phyloP scores from a whole-genome alignment of 192 early-diverging fungal genomes.

The Mortierella claussenii region DNA sequence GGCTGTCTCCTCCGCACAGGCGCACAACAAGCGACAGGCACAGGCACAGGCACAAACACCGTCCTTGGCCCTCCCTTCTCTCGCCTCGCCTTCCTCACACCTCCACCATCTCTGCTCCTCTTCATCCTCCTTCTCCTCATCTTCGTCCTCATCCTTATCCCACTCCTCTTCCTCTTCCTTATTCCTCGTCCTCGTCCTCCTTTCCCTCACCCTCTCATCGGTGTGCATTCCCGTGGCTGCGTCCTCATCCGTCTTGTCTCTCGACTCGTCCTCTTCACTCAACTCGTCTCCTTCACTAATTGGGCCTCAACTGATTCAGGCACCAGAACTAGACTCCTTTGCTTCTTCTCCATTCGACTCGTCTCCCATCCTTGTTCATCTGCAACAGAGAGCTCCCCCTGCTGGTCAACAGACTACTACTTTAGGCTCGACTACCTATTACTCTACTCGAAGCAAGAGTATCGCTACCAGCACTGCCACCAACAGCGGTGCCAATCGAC shows the following conservation, averaged over 20 bases:
- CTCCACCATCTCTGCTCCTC: too few species aligned
- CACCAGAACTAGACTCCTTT: not conserved
- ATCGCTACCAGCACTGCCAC: slow-evolving; percentile 17
- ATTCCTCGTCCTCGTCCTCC: slow-evolving; percentile 1
- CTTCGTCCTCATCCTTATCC: slow-evolving; percentile 5
- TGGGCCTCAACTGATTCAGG: too few species aligned
- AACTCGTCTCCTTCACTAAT: not conserved
- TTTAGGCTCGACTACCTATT: too few species aligned
- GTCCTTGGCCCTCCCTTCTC: slow-evolving; percentile 12
- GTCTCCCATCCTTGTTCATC: too few species aligned
- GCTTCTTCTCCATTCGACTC: too few species aligned
- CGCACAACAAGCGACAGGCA: too few species aligned
- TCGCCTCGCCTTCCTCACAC: too few species aligned
- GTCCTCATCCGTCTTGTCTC: not conserved
- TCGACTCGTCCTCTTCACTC: not conserved
- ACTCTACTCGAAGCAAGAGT: too few species aligned
- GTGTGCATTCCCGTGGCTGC: not conserved
- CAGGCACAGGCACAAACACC: too few species aligned
- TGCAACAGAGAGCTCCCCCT: not conserved
- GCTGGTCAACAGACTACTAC: too few species aligned
- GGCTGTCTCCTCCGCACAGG: too few species aligned
- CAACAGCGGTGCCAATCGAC: not conserved
- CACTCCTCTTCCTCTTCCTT: slow-evolving; percentile 10
- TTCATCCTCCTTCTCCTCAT: slow-evolving; percentile 1
- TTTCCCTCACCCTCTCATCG: not conserved